phyloP scores from a whole-genome alignment of 1,284 basidiomycete genomes.

The Stygiomarasmius scandens region DNA sequence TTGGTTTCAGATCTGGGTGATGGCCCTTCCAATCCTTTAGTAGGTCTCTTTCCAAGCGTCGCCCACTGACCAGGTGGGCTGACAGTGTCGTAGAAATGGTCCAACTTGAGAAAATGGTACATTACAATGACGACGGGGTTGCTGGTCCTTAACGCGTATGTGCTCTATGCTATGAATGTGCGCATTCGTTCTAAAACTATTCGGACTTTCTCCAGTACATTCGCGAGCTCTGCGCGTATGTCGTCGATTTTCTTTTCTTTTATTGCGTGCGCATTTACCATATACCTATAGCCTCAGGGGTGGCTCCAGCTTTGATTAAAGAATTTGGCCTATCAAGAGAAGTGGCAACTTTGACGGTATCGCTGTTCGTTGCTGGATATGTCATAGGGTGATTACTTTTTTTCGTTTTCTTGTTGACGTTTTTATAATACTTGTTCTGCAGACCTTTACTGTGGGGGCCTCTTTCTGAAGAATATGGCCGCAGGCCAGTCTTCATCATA shows the following conservation, averaged over 20 bases:
- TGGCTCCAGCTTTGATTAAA: constrained; percentile 45
- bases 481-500: constrained; percentile 68
- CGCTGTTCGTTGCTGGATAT: constrained; percentile 60
- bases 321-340: constrained; percentile 62
- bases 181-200: constrained; percentile 6
- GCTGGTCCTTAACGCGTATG: constrained; percentile 71
- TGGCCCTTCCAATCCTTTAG: constrained; percentile 40
- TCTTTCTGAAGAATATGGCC: constrained; percentile 40
- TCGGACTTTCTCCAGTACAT: constrained; percentile 44
- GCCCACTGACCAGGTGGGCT: too few relatives aligned
- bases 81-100: constrained; percentile 42
- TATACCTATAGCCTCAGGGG: constrained; percentile 47
- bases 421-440: constrained; percentile 1
- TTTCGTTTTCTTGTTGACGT: not conserved
- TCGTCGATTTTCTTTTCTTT: not conserved
- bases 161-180: too few relatives aligned
- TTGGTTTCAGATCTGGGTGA: constrained; percentile 35
- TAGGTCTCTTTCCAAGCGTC: constrained; percentile 15
- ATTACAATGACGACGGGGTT: constrained; percentile 61
- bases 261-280: not conserved
- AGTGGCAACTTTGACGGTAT: constrained; percentile 49
- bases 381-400: constrained; percentile 47
- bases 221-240: constrained; percentile 60
- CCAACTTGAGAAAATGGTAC: constrained; percentile 39
- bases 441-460: constrained; percentile 69